A percentile compares a stretch with the other conserved stretches of the same genome.
Evolutionary conservation across 768 basidiomycete species (phyloP).

Genomic region (Crepidotus variabilis): DNA sequence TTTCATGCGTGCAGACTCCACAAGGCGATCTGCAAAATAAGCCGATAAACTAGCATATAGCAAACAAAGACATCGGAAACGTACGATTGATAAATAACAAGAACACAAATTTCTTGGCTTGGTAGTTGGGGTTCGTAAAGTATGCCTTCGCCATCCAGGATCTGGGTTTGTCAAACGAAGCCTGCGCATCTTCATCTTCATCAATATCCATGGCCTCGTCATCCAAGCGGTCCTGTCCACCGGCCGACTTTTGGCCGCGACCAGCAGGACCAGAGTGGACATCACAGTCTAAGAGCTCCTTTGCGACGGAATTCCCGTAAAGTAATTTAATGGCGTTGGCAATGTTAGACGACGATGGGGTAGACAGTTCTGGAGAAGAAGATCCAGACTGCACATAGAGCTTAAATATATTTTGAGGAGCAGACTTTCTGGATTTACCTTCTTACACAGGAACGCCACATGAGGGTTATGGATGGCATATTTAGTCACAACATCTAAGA

Average conservation of each 20-base stretch:
- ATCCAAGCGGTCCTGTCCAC: conserved; percentile 22
- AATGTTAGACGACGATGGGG: conserved; percentile 62
- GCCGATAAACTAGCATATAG: background rate
- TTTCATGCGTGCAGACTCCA: conserved; percentile 85
- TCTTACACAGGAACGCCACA: conserved; percentile 88
- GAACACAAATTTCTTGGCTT: conserved; percentile 80
- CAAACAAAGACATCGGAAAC: conserved; percentile 19
- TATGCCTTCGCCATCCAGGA: conserved; percentile 73
- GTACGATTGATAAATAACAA: conserved; percentile 93
- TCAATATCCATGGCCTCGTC: conserved; percentile 28
- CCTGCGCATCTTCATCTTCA: conserved; percentile 23
- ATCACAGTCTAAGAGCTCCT: conserved; percentile 59
- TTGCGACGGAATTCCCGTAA: conserved; percentile 78
- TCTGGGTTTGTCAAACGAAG: conserved; percentile 31
- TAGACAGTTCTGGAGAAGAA: conserved; percentile 74
- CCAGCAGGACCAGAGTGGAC: background rate
- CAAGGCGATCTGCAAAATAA: conserved; percentile 68
- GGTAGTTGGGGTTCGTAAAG: conserved; percentile 86
- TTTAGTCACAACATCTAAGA: conserved; percentile 87
- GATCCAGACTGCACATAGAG: conserved; percentile 58
- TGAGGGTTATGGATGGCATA: conserved; percentile 94
- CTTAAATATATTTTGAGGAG: background rate
- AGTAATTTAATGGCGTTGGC: conserved; percentile 71
- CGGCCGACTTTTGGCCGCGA: conserved; percentile 28
- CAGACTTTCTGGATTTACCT: conserved; percentile 41